Conservation (phyloP, 2,329 filamentous ascomycete genomes). For the Cercospora citrullina region DNA sequence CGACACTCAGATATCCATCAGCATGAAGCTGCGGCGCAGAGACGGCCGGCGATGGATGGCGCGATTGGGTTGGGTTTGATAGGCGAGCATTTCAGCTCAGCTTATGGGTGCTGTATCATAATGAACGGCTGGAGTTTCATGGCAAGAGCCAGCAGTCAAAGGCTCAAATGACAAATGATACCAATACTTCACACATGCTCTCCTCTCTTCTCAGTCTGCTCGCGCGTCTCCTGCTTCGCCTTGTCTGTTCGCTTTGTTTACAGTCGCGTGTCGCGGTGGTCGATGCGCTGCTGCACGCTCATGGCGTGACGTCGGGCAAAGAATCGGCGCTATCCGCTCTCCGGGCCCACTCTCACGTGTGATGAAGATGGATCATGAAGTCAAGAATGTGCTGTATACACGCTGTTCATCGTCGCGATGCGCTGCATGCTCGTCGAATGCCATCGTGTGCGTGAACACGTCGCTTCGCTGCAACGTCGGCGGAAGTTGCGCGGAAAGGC, state of each 20-base stretch:
- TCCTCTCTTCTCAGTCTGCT: constrained; percentile 7
- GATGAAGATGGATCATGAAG: not conserved
- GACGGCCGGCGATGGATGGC: constrained; percentile 39
- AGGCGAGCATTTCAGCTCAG: constrained; percentile 32
- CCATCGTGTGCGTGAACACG: not conserved
- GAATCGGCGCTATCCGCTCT: constrained; percentile 1
- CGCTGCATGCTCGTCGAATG: not conserved
- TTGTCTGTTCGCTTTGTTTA: constrained; percentile 22
- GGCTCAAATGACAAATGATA: constrained; percentile 32
- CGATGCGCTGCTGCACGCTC: not conserved
- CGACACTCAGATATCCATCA: constrained; percentile 40
- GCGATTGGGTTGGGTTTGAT: constrained; percentile 33
- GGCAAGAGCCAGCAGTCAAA: constrained; percentile 31
- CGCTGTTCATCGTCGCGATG: not conserved
- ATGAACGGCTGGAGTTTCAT: constrained; percentile 34
- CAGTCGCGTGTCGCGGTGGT: constrained; percentile 13
- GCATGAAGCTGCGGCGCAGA: constrained; percentile 36
- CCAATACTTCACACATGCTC: constrained; percentile 22
- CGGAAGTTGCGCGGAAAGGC: constrained; percentile 1
- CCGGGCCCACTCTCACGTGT: not conserved
- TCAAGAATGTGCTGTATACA: not conserved
- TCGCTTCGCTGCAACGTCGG: not conserved
- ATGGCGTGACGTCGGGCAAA: constrained; percentile 12
- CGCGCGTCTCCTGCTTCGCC: constrained; percentile 3
- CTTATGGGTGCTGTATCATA: constrained; percentile 38